Conservation (phyloP, 495 filamentous ascomycete species). For the Hypoxylon cercidicola region DNA sequence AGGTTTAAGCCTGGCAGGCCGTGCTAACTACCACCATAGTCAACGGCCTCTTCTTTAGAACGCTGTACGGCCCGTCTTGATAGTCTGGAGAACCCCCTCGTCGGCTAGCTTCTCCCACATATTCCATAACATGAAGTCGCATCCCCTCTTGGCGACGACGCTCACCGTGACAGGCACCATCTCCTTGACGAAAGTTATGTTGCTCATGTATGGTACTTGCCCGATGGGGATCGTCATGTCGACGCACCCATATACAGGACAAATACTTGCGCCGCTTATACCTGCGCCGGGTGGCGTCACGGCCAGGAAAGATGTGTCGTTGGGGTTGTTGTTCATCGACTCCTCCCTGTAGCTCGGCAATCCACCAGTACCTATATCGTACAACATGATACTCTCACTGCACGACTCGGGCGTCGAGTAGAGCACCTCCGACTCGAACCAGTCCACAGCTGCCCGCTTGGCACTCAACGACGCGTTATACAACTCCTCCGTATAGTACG, state of each 20-base stretch:
- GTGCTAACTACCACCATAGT: too few relatives aligned
- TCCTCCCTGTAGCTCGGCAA: slow-evolving; percentile 51
- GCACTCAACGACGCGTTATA: slow-evolving; percentile 43
- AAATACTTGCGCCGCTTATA: slow-evolving; percentile 45
- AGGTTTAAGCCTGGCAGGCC: too few relatives aligned
- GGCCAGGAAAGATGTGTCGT: slow-evolving; percentile 48
- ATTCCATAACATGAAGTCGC: slow-evolving; percentile 57
- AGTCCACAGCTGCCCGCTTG: slow-evolving; percentile 48
- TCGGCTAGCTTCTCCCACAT: slow-evolving; percentile 57
- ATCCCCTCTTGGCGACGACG: slow-evolving; percentile 51
- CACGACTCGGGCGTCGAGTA: slow-evolving; percentile 51
- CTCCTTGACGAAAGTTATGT: slow-evolving; percentile 51
- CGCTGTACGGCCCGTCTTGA: slow-evolving; percentile 51
- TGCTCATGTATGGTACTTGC: slow-evolving; percentile 52
- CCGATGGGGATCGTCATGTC: slow-evolving; percentile 57
- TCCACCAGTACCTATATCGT: slow-evolving; percentile 56
- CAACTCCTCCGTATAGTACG: slow-evolving; percentile 25
- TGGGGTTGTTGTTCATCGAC: slow-evolving; percentile 42
- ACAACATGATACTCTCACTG: slow-evolving; percentile 52
- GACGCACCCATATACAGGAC: slow-evolving; percentile 51
- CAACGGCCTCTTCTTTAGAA: slow-evolving; percentile 36
- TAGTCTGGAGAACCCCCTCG: slow-evolving; percentile 48
- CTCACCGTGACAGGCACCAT: slow-evolving; percentile 56
- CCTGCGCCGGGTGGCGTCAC: slow-evolving; percentile 42
- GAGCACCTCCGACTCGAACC: slow-evolving; percentile 50